Base-by-base conservation (phyloP, 78 protist species). In the Corallochytrium limacisporum region DNA sequence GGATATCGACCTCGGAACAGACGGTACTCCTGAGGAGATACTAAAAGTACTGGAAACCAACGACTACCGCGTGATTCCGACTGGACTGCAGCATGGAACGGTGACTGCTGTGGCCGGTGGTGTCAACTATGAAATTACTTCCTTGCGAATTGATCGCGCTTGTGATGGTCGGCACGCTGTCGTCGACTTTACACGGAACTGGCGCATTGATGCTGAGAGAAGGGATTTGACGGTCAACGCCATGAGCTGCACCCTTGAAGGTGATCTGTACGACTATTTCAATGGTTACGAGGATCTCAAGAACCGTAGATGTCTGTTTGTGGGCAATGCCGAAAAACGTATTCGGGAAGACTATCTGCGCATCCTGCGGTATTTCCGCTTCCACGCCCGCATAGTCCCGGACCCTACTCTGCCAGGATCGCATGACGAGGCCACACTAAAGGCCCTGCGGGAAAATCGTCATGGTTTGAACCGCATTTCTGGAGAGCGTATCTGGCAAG, bases 401-500 rank as follows among this genome's bases (percentile, higher is more conserved):
- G 9, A 22, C 43, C 46, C 15, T 12, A 20, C 26, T 4, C n/a
- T 3, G 28, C 31, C n/a, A n/a, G n/a, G n/a, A n/a, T n/a, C 1
- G 24, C 73, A 67, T 49, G 76, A 70, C 39, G 29, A 24, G 8
- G 62, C 42, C 2, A 32, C 63, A 4, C 20, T 57, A 18, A 20
- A 61, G 10, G 66, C 66, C 54, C 18, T 61, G 13, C 10, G 33
- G 29, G 13, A 61, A 0, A 15, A 61, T 61, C 31, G 32, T 12
- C 47, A 24, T 10, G 66, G 66, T n/a, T 33, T 61, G 33, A 3
- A 5, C 28, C 39, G 29, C 36, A 70, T 70, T 20, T 10, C 59
- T 3, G 76, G 67, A 22, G 76, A 70, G 31, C 66, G 76, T 37
- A 57, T 70, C 28, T 70, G 76, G 76, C 5, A n/a, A 1, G 76